These are phyloP conservation scores for Microbotryum lychnidis-dioicae DNA, from an alignment of 1,284 basidiomycete species.

Conservation along the genomic window DNA sequence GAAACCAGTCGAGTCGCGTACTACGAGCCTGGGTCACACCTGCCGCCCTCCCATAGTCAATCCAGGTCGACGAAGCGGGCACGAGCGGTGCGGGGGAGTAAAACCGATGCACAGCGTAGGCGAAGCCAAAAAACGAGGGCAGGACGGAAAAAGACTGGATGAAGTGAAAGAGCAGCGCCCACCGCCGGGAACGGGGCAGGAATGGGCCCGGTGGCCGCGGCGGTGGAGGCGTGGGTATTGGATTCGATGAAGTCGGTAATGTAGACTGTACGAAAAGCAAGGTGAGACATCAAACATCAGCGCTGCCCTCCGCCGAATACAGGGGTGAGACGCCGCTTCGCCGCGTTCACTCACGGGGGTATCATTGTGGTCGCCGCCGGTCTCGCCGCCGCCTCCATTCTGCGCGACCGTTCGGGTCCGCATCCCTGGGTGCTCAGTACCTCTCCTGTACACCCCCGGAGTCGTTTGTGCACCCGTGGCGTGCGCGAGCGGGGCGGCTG, in stretches of 20 bases:
- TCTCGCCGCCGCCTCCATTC: background rate
- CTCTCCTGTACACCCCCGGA: background rate
- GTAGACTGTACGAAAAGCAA: background rate
- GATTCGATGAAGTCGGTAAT: background rate
- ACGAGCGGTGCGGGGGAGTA: slow-evolving; percentile 12
- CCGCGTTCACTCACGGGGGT: background rate
- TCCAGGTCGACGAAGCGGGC: slow-evolving; percentile 12
- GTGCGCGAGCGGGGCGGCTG: no score
- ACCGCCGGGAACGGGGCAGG: slow-evolving; percentile 12
- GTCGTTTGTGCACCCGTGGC: background rate
- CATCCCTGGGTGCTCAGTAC: background rate
- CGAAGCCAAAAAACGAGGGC: slow-evolving; percentile 28
- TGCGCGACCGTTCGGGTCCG: background rate
- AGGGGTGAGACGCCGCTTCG: background rate
- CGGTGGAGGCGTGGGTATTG: background rate
- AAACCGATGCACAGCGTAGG: slow-evolving; percentile 27
- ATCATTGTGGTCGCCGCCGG: background rate
- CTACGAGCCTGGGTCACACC: slow-evolving; percentile 16
- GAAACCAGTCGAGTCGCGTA: slow-evolving; percentile 33
- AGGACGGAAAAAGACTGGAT: slow-evolving; percentile 28
- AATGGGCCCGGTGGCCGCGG: background rate
- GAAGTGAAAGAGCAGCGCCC: slow-evolving; percentile 16
- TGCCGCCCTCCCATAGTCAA: background rate
- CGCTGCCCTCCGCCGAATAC: background rate
- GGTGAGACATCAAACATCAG: background rate